These are phyloP conservation scores for Flaveria sonorensis DNA, from an alignment of 129 eudicot genomes.

Conservation along the genomic window DNA sequence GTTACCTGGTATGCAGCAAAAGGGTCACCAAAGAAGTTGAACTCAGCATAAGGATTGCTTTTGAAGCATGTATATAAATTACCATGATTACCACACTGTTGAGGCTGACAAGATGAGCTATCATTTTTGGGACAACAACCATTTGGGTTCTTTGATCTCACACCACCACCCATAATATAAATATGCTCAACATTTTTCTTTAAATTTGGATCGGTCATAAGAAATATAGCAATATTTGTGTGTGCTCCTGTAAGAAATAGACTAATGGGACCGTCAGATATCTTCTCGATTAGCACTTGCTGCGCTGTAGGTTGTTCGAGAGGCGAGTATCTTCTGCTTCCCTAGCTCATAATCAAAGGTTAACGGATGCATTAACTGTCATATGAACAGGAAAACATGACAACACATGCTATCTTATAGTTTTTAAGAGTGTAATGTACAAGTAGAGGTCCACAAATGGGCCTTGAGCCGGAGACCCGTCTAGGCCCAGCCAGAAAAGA, in stretches of 20 bases:
- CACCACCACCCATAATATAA: conserved; percentile 85
- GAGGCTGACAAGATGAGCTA: conserved; percentile 48
- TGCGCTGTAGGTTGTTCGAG: conserved; percentile 69
- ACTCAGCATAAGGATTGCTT: conserved; percentile 86
- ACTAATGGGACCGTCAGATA: conserved; percentile 60
- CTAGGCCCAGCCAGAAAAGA: not conserved
- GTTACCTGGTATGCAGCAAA: conserved; percentile 90
- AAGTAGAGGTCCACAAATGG: not conserved
- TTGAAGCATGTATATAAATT: conserved; percentile 64
- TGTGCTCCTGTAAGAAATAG: conserved; percentile 60
- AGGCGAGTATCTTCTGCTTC: conserved; percentile 69
- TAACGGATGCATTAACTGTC: conserved; percentile 21
- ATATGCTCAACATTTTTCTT: conserved; percentile 74
- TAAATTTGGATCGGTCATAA: conserved; percentile 68
- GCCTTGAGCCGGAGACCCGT: not conserved
- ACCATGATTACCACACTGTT: conserved; percentile 70
- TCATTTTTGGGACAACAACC: conserved; percentile 61
- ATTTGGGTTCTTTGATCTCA: conserved; percentile 68
- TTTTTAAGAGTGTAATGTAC: not conserved
- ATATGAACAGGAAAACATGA: not conserved
- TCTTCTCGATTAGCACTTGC: conserved; percentile 60
- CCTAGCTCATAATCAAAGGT: conserved; percentile 42
- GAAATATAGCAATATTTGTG: conserved; percentile 73
- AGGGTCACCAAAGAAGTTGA: conserved; percentile 80
- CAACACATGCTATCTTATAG: not conserved